A percentile compares a stretch with the other conserved stretches of the same genome.
These are phyloP conservation scores for Lomentospora prolificans DNA, from an alignment of 2,329 filamentous ascomycete genomes.

Conservation along the genomic window DNA sequence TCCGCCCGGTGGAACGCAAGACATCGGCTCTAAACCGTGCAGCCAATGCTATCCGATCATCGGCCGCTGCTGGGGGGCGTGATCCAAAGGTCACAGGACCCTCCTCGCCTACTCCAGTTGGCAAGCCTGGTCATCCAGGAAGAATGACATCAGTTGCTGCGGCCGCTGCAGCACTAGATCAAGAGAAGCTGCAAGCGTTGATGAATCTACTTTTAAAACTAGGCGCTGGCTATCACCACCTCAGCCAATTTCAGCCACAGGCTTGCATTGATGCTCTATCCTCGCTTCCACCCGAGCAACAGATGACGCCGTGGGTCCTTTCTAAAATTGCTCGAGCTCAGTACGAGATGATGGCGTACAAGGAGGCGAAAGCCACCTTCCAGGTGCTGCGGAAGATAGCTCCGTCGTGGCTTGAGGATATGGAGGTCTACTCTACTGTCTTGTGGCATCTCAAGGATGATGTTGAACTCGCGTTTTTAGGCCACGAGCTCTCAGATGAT, in stretches of 20 bases:
- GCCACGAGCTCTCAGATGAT: conserved; percentile 14
- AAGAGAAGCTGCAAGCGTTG: conserved; percentile 8
- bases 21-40: conserved; percentile 4
- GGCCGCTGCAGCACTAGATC: conserved; percentile 3
- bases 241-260: conserved; percentile 13
- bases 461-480: conserved; percentile 13
- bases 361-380: conserved; percentile 13
- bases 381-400: conserved; percentile 11
- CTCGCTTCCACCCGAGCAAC: conserved; percentile 13
- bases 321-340: conserved; percentile 14
- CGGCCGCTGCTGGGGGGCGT: not conserved
- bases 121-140: conserved; percentile 1
- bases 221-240: conserved; percentile 13
- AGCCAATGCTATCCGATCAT: conserved; percentile 1
- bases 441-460: conserved; percentile 17
- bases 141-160: conserved; percentile 5
- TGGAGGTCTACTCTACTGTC: conserved; percentile 15
- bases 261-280: conserved; percentile 12
- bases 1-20: conserved; percentile 6
- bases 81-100: conserved; percentile 2
- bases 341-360: conserved; percentile 14
- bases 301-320: conserved; percentile 15
- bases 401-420: conserved; percentile 14
- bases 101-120: conserved; percentile 4
- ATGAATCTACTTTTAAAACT: conserved; percentile 11